Base-by-base conservation (phyloP, 768 basidiomycete species). In the Serpula lacrymans region DNA sequence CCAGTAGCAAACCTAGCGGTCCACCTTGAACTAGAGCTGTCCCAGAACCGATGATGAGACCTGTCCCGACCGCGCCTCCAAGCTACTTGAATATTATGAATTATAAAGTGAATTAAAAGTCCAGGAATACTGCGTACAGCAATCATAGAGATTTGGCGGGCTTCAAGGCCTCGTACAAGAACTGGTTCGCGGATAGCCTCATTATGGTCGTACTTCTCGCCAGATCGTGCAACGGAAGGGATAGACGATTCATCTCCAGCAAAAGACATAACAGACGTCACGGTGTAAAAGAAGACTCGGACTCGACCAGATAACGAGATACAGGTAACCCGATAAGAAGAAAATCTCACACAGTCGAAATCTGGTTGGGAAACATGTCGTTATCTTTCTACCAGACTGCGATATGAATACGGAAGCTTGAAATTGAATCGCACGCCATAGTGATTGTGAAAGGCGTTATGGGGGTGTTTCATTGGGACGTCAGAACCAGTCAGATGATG, bases 121-220 rank as follows among this genome's bases (percentile, higher is more conserved):
- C 30, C 22, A n/a, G 13, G 21, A 23, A 22, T 44, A 38, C 34
- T 26, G 52, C 65, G 34, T 49, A 71, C 69, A 34, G 76, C 76
- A 47, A 78, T 78, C 77, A 78, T 78, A 24, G 77, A 75, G 37
- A 78, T 78, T 48, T 77, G 75, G 11, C 75, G 63, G 25, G 75
- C 73, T 49, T 77, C 71, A 28, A 78, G 65, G 14, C 70, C 75
- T 34, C 77, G 68, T 16, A 45, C 40, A 13, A 18, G 20, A 12
- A 62, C 51, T 18, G 70, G 69, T 18, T 72, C 72, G 27, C 60
- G 46, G 37, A 63, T 56, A 25, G 59, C 57, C 26, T 62, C 50
- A 39, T 59, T 53, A 32, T 55, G 36, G 46, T 48, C 50, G 6
- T 33, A 45, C 35, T 49, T 50, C 20, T 61, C 48, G 28, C 41